Percentiles rank a stretch among this genome's conserved stretches.
These are phyloP conservation scores for Scenedesmus sp. DNA, from an alignment of 163 green algal genomes.

Conservation along the genomic window DNA sequence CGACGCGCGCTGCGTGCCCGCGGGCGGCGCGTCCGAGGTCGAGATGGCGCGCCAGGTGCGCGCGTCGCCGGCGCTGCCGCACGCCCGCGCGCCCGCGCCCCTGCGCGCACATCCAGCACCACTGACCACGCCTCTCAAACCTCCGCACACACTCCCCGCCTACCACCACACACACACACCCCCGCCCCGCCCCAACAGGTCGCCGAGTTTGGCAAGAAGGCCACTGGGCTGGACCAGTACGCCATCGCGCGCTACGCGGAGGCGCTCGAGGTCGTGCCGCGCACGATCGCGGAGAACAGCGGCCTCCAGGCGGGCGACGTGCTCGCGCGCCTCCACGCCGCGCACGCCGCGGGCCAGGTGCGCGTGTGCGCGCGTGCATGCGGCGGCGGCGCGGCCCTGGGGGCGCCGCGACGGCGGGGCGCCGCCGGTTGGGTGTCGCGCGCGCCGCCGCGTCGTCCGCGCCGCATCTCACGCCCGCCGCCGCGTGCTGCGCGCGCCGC, in stretches of 20 bases:
- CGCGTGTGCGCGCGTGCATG: constrained; percentile 23
- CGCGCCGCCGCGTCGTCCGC: too few relatives aligned
- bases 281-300: constrained; percentile 91
- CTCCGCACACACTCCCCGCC: too few relatives aligned
- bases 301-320: constrained; percentile 89
- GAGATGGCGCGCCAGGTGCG: constrained; percentile 84
- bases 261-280: constrained; percentile 87
- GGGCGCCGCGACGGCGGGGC: too few relatives aligned
- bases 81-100: too few relatives aligned
- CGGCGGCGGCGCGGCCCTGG: neutral
- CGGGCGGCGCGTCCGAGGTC: constrained; percentile 91
- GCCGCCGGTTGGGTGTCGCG: too few relatives aligned
- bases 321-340: constrained; percentile 85
- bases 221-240: constrained; percentile 97
- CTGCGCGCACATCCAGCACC: too few relatives aligned
- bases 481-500: too few relatives aligned
- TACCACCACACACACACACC: neutral
- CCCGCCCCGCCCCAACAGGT: neutral
- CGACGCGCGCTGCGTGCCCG: constrained; percentile 84
- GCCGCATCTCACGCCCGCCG: too few relatives aligned
- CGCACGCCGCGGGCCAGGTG: constrained; percentile 82
- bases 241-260: constrained; percentile 87
- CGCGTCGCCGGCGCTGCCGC: constrained; percentile 10
- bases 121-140: too few relatives aligned
- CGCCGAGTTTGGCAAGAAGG: constrained; percentile 68